Evolutionary conservation across 2,329 filamentous ascomycete genomes (phyloP).

Genomic region (Ophiostoma montium): DNA sequence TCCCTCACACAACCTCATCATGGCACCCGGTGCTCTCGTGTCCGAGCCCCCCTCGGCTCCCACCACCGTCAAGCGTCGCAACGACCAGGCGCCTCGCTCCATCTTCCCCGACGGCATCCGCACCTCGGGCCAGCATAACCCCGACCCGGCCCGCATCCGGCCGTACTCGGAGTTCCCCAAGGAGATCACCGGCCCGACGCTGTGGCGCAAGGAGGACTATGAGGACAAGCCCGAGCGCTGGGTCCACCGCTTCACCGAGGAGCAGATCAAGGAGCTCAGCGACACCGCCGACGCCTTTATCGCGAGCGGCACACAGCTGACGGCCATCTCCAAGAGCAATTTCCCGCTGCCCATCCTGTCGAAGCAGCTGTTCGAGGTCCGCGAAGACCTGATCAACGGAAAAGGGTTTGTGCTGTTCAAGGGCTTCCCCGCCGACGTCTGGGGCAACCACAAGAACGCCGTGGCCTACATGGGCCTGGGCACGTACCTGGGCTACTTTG

Average conservation of each 20-base stretch:
- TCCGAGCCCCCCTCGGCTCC: conserved; percentile 1
- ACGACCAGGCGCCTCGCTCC: conserved; percentile 19
- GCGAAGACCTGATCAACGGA: conserved; percentile 48
- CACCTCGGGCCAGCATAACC: conserved; percentile 56
- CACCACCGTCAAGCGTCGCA: conserved; percentile 18
- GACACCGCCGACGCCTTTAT: conserved; percentile 56
- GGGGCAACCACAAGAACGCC: conserved; percentile 67
- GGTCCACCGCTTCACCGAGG: conserved; percentile 54
- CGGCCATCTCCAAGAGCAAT: conserved; percentile 43
- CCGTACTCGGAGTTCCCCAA: conserved; percentile 59
- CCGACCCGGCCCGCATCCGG: conserved; percentile 48
- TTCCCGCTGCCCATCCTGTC: conserved; percentile 30
- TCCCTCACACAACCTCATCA: conserved; percentile 4
- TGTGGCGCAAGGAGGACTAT: conserved; percentile 58
- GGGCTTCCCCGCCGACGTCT: conserved; percentile 60
- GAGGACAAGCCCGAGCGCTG: conserved; percentile 49
- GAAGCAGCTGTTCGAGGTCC: conserved; percentile 22
- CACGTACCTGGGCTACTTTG: conserved; percentile 75
- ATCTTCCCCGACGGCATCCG: conserved; percentile 34
- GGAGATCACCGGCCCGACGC: conserved; percentile 55
- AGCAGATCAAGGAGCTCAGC: conserved; percentile 55
- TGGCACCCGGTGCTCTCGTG: conserved; percentile 13
- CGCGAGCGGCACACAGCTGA: conserved; percentile 48
- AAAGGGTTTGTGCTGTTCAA: conserved; percentile 89
- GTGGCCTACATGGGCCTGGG: conserved; percentile 85